These are phyloP conservation scores for Dictyostelium firmibasis DNA, from an alignment of 78 protist genomes.

Conservation along the genomic window DNA sequence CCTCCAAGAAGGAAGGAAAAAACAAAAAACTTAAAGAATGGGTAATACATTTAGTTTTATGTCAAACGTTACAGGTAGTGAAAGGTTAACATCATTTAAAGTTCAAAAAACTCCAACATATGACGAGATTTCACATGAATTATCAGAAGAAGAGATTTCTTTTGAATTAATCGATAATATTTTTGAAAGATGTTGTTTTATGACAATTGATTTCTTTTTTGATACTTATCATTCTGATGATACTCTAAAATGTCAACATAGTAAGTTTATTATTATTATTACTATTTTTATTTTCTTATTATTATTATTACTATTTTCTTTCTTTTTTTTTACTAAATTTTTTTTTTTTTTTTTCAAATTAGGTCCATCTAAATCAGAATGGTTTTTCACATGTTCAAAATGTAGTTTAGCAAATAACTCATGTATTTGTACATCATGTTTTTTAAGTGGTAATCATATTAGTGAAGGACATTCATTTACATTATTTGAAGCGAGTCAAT, in stretches of 20 bases:
- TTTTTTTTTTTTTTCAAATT: background rate
- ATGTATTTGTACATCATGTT: conserved; percentile 54
- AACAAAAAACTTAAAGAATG: background rate
- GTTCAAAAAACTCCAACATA: conserved; percentile 26
- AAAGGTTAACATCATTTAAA: background rate
- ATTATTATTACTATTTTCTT: background rate
- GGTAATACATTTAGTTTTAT: background rate
- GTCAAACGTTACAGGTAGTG: background rate
- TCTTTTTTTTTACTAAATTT: background rate
- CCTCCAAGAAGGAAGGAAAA: no score
- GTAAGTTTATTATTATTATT: background rate
- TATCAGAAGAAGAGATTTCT: background rate
- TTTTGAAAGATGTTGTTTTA: conserved; percentile 65
- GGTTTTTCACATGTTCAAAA: conserved; percentile 60
- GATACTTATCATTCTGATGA: conserved; percentile 54
- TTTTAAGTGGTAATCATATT: conserved; percentile 65
- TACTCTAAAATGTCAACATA: conserved; percentile 66
- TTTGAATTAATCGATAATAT: background rate
- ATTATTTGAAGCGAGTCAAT: conserved; percentile 13
- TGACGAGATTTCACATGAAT: conserved; percentile 13
- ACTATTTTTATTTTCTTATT: background rate
- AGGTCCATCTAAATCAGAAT: conserved; percentile 32
- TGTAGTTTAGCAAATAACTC: conserved; percentile 33
- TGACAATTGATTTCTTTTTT: conserved; percentile 49
- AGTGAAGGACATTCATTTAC: conserved; percentile 27